Conservation (phyloP, 805 yeast species). For the Cyberlindnera galapagoensis region DNA sequence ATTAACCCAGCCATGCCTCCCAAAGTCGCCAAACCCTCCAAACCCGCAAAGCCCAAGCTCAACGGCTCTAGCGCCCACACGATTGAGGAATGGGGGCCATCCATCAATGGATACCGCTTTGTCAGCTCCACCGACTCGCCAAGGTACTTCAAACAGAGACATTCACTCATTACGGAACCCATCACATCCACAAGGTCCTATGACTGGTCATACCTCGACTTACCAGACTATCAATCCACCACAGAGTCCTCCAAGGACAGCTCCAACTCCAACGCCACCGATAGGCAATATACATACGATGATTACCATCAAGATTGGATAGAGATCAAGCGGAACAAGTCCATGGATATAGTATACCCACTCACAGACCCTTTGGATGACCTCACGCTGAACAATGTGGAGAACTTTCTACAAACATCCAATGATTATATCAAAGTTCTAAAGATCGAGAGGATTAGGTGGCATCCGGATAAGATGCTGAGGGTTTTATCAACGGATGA, state of each 20-base stretch:
- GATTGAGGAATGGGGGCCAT: slow-evolving; percentile 26
- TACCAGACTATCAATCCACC: slow-evolving; percentile 11
- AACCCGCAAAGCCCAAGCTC: too few relatives aligned
- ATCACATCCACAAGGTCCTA: slow-evolving; percentile 4
- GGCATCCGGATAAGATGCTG: slow-evolving; percentile 69
- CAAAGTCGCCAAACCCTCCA: too few relatives aligned
- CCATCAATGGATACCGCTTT: slow-evolving; percentile 23
- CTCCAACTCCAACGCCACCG: background rate
- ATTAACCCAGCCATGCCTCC: too few relatives aligned
- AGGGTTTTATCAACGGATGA: slow-evolving; percentile 18
- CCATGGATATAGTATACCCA: slow-evolving; percentile 18
- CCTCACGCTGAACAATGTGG: slow-evolving; percentile 8
- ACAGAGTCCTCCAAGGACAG: background rate
- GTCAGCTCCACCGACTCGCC: slow-evolving; percentile 4
- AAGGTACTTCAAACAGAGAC: slow-evolving; percentile 10
- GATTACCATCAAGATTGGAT: slow-evolving; percentile 27
- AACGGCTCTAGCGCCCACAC: too few relatives aligned
- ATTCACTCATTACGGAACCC: slow-evolving; percentile 5
- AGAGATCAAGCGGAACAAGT: slow-evolving; percentile 7
- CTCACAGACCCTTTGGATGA: slow-evolving; percentile 30
- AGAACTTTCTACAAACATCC: slow-evolving; percentile 12
- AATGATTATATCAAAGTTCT: slow-evolving; percentile 16
- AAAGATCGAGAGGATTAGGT: slow-evolving; percentile 48
- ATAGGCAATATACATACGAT: slow-evolving; percentile 5
- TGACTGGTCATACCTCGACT: slow-evolving; percentile 18